Percentiles rank a stretch among this genome's conserved stretches.
phyloP scores from a whole-genome alignment of 179 eudicot species.

The Beta lomatogona region DNA sequence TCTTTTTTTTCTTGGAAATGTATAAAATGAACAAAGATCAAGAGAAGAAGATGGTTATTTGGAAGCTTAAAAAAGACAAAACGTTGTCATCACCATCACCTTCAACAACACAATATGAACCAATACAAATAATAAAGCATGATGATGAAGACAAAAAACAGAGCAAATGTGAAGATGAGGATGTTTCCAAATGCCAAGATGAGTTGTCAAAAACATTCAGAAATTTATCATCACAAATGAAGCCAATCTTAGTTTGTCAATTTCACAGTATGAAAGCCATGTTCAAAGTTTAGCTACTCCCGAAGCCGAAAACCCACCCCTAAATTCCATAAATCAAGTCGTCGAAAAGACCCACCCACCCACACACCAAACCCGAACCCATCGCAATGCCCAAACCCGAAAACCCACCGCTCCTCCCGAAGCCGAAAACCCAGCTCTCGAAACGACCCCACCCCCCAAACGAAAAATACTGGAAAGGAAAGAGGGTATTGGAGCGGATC shows the following conservation, averaged over 20 bases:
- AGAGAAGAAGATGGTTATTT: slow-evolving; percentile 36
- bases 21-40: slow-evolving; percentile 12
- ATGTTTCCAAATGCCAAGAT: background rate
- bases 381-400: no score
- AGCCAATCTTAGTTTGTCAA: background rate
- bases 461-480: no score
- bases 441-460: no score
- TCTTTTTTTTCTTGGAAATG: background rate
- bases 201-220: slow-evolving; percentile 18
- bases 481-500: no score
- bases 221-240: background rate
- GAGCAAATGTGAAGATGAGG: slow-evolving; percentile 16
- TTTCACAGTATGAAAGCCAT: slow-evolving; percentile 11
- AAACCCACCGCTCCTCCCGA: no score
- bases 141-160: slow-evolving; percentile 20
- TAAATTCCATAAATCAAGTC: no score
- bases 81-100: slow-evolving; percentile 21
- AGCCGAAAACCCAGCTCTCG: no score
- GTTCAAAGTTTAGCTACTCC: slow-evolving; percentile 42
- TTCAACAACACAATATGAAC: background rate
- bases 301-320: no score
- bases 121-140: background rate
- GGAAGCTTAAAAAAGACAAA: slow-evolving; percentile 27
- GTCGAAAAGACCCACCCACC: no score
- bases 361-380: no score